phyloP scores from a whole-genome alignment of 2,329 filamentous ascomycete species.

The Trichophyton simii region DNA sequence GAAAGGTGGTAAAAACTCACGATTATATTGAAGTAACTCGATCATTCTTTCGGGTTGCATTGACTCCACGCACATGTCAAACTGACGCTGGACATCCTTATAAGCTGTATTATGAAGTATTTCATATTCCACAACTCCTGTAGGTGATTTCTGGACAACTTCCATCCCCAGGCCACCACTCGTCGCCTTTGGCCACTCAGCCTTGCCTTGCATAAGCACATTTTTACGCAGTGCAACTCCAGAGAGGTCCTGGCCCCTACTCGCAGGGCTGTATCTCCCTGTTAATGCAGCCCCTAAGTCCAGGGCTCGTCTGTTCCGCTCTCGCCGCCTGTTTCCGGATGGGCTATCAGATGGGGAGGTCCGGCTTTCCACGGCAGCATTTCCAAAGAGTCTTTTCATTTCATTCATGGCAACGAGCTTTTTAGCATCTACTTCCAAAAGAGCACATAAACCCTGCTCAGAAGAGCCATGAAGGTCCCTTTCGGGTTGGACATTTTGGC shows the following conservation, averaged over 20 bases:
- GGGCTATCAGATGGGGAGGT: slow-evolving; percentile 40
- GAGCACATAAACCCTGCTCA: slow-evolving; percentile 34
- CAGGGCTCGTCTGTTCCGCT: slow-evolving; percentile 40
- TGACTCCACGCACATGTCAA: slow-evolving; percentile 64
- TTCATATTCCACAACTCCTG: slow-evolving; percentile 58
- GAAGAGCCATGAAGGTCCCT: slow-evolving; percentile 3
- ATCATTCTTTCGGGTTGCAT: slow-evolving; percentile 80
- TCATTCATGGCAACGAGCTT: slow-evolving; percentile 80
- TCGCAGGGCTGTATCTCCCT: slow-evolving; percentile 41
- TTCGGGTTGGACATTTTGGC: not conserved
- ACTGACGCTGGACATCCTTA: slow-evolving; percentile 59
- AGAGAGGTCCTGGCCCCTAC: slow-evolving; percentile 51
- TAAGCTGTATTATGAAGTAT: slow-evolving; percentile 67
- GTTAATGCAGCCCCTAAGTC: slow-evolving; percentile 45
- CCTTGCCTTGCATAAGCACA: slow-evolving; percentile 72
- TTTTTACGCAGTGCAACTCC: slow-evolving; percentile 65
- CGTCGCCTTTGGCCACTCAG: slow-evolving; percentile 70
- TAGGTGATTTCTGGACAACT: slow-evolving; percentile 41
- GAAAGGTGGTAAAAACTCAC: slow-evolving; percentile 6
- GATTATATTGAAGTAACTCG: slow-evolving; percentile 57
- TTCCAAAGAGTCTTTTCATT: slow-evolving; percentile 67
- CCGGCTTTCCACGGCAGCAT: slow-evolving; percentile 46
- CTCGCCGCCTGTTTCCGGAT: slow-evolving; percentile 38
- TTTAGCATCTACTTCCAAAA: slow-evolving; percentile 53
- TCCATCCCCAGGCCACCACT: slow-evolving; percentile 78